Base-by-base conservation (phyloP, 345 rosid genomes). In the Litchi chinensis region DNA sequence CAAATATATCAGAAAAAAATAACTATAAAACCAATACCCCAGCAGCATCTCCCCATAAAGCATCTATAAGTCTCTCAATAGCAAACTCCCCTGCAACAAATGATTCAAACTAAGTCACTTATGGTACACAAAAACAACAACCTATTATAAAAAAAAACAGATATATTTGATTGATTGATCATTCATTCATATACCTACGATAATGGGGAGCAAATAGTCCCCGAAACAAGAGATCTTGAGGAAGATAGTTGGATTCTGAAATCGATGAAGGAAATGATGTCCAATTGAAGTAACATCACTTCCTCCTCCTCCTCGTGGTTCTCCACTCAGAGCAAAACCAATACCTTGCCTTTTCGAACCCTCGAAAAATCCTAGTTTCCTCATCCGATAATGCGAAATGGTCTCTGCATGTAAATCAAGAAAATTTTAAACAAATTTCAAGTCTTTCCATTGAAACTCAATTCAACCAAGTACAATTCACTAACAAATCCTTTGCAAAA, bases 211-310 rank as follows among this genome's bases (percentile, higher is more conserved):
- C 85, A 92, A 79, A 83, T 86, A 95, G 79, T 93, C 97, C 22
- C 91, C 97, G 77, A 92, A 91, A 83, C 97, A 95, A 76, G 92
- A 88, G 82, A 95, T 84, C 85, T 92, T 93, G 72, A 95, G 97
- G 84, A 95, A 95, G 80, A 95, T 90, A 5, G 98, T 91, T 10
- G 99, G 99, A 81, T 77, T 85, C 21, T 84, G 93, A 81, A 91
- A 95, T 15, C 89, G 90, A 32, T 84, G 89, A 26, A 93, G 92
- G 83, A 90, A 85, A 28, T 84, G 86, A 22, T 77, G 86, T 5
- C 89, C 90, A 67, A 90, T 73, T 9, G 91, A 79, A 48, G 84
- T 26, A 62, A 79, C 70, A 77, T 86, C 87, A 73, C 82, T 46
- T 46, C 8, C 52, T 5, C 52, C 52, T 46, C 52, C 52, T 46